A percentile compares a stretch with the other conserved stretches of the same genome.
These are phyloP conservation scores for Veloboletus limbatus DNA, from an alignment of 1,284 basidiomycete genomes.

Conservation along the genomic window DNA sequence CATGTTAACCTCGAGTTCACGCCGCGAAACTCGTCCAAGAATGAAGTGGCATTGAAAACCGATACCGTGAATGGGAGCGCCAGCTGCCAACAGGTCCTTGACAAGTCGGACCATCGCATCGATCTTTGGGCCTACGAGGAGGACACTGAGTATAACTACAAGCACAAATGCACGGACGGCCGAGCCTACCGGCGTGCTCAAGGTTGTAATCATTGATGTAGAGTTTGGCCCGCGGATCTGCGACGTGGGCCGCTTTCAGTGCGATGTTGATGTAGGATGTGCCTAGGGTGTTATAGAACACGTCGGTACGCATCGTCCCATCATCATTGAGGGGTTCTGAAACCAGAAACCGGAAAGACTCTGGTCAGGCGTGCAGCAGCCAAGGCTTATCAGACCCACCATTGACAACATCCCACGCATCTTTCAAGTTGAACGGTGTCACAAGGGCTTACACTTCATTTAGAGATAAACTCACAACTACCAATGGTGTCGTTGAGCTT, in stretches of 20 bases:
- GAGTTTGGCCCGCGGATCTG: constrained; percentile 19
- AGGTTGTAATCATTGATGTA: constrained; percentile 24
- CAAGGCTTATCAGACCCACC: constrained; percentile 10
- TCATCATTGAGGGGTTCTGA: constrained; percentile 17
- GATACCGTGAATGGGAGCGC: constrained; percentile 16
- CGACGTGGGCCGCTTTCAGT: constrained; percentile 13
- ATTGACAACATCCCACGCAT: constrained; percentile 25
- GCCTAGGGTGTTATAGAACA: constrained; percentile 17
- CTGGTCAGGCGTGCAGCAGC: too few species aligned
- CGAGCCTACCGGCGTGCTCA: constrained; percentile 10
- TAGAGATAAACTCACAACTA: constrained; percentile 14
- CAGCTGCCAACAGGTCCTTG: constrained; percentile 11
- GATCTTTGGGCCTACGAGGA: constrained; percentile 16
- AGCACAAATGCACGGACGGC: not conserved
- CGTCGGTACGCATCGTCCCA: constrained; percentile 14
- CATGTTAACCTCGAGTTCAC: constrained; percentile 40
- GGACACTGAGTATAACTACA: not conserved
- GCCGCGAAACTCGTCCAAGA: constrained; percentile 43
- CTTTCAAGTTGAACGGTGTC: constrained; percentile 10
- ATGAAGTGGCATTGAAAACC: constrained; percentile 43
- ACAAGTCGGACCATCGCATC: constrained; percentile 23
- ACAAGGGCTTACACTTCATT: not conserved
- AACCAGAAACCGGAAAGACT: not conserved
- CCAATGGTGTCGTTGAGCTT: not conserved
- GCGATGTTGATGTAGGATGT: constrained; percentile 19